A percentile compares a stretch with the other conserved stretches of the same genome.
Conservation (phyloP, 2,329 filamentous ascomycete species). For the Macrophomina phaseolina region DNA sequence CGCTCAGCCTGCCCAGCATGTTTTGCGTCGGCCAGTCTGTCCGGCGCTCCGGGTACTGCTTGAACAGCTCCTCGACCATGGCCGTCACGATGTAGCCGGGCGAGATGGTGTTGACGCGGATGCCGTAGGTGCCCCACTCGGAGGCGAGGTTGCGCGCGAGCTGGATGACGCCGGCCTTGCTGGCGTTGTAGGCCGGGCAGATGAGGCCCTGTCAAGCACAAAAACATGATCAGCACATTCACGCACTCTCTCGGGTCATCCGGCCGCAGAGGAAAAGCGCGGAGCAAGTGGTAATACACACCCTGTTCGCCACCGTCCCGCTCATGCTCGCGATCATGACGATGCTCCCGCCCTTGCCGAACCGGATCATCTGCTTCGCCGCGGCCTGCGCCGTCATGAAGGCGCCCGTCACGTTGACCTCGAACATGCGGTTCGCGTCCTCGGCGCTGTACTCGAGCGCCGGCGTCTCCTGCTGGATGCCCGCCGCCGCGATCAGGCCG, state of each 20-base stretch:
- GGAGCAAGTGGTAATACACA: constrained; percentile 49
- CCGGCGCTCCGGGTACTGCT: constrained; percentile 70
- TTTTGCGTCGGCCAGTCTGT: constrained; percentile 82
- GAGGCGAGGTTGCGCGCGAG: constrained; percentile 72
- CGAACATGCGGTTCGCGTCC: constrained; percentile 67
- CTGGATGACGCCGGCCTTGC: constrained; percentile 76
- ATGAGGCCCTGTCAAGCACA: constrained; percentile 58
- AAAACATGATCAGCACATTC: background rate
- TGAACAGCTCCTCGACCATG: constrained; percentile 83
- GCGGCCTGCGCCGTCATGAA: constrained; percentile 70
- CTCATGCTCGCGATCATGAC: constrained; percentile 69
- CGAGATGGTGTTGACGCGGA: constrained; percentile 81
- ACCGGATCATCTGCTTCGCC: constrained; percentile 67
- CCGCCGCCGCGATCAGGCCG: constrained; percentile 76
- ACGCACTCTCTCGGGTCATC: too few species aligned
- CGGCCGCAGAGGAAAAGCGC: background rate
- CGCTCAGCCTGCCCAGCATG: constrained; percentile 66
- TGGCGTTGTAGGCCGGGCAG: constrained; percentile 76
- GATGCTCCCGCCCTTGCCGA: constrained; percentile 65
- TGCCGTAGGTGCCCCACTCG: constrained; percentile 75
- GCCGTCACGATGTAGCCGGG: constrained; percentile 81
- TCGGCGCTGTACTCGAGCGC: constrained; percentile 77
- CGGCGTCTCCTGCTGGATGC: constrained; percentile 81
- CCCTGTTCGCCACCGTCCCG: constrained; percentile 65
- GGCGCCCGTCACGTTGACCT: constrained; percentile 65